Percentiles rank a stretch among this genome's conserved stretches.
Evolutionary conservation across 495 filamentous ascomycete species (phyloP).

Genomic region (Tricharina praecox): DNA sequence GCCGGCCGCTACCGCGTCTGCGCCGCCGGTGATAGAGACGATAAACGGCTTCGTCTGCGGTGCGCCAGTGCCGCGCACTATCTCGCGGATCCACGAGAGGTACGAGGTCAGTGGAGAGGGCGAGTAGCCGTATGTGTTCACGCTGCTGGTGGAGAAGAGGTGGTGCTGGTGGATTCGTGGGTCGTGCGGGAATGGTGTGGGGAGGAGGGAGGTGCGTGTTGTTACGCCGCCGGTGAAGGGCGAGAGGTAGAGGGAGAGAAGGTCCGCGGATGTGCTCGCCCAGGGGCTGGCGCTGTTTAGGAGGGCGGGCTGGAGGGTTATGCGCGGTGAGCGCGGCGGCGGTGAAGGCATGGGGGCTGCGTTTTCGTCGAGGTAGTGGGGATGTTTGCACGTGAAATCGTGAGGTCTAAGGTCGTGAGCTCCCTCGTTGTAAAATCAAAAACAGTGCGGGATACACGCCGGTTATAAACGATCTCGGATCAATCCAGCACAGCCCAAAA

Average conservation of each 20-base stretch:
- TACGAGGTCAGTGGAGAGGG: conserved; percentile 50
- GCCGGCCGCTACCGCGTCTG: conserved; percentile 33
- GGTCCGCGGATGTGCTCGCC: conserved; percentile 44
- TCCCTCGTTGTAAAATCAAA: no score
- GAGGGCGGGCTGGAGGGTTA: conserved; percentile 44
- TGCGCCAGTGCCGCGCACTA: conserved; percentile 25
- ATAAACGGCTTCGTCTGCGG: conserved; percentile 41
- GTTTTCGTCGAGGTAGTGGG: no score
- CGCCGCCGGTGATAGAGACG: conserved; percentile 48
- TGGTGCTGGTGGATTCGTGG: conserved; percentile 38
- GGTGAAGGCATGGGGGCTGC: no score
- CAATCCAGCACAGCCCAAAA: no score
- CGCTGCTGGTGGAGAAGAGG: conserved; percentile 48
- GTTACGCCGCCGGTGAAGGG: conserved; percentile 51
- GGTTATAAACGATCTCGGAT: no score
- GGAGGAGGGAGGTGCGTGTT: conserved; percentile 43
- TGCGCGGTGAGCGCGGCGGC: no score
- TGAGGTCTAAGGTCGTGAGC: no score
- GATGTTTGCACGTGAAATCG: no score
- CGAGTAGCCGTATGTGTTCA: conserved; percentile 57
- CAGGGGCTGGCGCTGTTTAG: conserved; percentile 56
- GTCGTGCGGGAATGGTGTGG: conserved; percentile 45
- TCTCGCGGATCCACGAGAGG: conserved; percentile 45
- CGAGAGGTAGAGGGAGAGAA: conserved; percentile 38
- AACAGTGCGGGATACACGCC: no score